Conservation (phyloP, 495 filamentous ascomycete species). For the Penicillium soppii region DNA sequence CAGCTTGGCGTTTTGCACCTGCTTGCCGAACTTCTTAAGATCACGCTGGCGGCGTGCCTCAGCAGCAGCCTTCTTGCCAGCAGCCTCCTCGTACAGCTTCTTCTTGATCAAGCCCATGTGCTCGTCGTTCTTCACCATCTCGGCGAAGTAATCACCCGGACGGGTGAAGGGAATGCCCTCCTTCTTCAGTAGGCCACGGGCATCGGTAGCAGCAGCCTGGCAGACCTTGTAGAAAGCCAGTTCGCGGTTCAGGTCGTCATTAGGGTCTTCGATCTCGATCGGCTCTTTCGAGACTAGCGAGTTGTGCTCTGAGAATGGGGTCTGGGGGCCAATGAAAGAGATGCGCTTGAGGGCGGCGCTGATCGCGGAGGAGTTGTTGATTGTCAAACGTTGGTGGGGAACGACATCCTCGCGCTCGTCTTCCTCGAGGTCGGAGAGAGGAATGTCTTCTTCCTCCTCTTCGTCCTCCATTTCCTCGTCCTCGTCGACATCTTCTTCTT, state of each 20-base stretch:
- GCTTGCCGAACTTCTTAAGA: conserved; percentile 98
- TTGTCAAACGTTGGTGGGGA: conserved; percentile 88
- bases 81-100: conserved; percentile 89
- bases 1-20: conserved; percentile 94
- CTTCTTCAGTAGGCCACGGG: conserved; percentile 69
- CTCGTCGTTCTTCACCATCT: conserved; percentile 98
- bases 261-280: conserved; percentile 62
- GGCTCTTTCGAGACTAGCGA: conserved; percentile 54
- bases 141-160: conserved; percentile 93
- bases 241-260: conserved; percentile 88
- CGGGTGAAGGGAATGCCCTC: conserved; percentile 83
- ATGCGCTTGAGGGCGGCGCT: conserved; percentile 75
- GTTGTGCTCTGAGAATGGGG: conserved; percentile 67
- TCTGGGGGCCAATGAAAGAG: conserved; percentile 55
- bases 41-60: conserved; percentile 92
- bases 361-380: conserved; percentile 93
- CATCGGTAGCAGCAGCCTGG: conserved; percentile 71
- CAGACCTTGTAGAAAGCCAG: conserved; percentile 92
- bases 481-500: conserved; percentile 35
- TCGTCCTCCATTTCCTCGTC: conserved; percentile 41
- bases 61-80: conserved; percentile 83
- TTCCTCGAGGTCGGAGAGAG: conserved; percentile 78
- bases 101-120: conserved; percentile 96
- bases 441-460: conserved; percentile 63
- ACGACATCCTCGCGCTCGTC: conserved; percentile 83